A percentile compares a stretch with the other conserved stretches of the same genome.
phyloP scores from a whole-genome alignment of 257 asterid species.

The Galeopsis tetrahit region DNA sequence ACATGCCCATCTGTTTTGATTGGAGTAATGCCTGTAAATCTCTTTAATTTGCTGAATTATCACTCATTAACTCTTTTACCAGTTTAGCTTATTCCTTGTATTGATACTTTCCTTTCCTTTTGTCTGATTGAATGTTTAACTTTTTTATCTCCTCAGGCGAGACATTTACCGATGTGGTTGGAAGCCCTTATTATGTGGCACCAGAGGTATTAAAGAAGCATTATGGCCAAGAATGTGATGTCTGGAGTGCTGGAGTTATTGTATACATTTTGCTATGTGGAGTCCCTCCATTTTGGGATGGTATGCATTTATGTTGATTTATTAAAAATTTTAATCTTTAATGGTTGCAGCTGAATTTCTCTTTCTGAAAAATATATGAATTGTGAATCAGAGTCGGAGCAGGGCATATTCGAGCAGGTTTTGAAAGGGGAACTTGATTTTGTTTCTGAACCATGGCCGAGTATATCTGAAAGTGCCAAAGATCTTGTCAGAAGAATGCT shows the following conservation, averaged over 20 bases:
- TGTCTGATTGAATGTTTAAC: slow-evolving; percentile 31
- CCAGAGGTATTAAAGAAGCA: slow-evolving; percentile 65
- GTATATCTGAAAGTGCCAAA: slow-evolving; percentile 66
- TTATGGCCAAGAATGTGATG: slow-evolving; percentile 68
- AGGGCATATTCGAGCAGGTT: slow-evolving; percentile 77
- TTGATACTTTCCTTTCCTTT: background rate
- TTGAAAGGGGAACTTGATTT: slow-evolving; percentile 71
- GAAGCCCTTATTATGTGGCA: slow-evolving; percentile 76
- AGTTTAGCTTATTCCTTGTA: background rate
- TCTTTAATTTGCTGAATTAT: background rate
- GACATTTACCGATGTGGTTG: slow-evolving; percentile 59
- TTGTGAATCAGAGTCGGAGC: slow-evolving; percentile 58
- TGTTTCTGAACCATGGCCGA: slow-evolving; percentile 77
- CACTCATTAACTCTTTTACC: background rate
- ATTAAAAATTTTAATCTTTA: background rate
- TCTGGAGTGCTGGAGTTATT: slow-evolving; percentile 80
- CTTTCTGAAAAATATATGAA: slow-evolving; percentile 15
- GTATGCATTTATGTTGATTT: slow-evolving; percentile 32
- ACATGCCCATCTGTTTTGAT: background rate
- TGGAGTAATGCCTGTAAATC: background rate
- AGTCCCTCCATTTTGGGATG: slow-evolving; percentile 78
- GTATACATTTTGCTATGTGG: slow-evolving; percentile 67
- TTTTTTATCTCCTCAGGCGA: slow-evolving; percentile 47
- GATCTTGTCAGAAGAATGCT: slow-evolving; percentile 72
- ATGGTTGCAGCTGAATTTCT: slow-evolving; percentile 19